phyloP scores from a whole-genome alignment of 371 early-diverging fungal species.

The Mucor piriformis region DNA sequence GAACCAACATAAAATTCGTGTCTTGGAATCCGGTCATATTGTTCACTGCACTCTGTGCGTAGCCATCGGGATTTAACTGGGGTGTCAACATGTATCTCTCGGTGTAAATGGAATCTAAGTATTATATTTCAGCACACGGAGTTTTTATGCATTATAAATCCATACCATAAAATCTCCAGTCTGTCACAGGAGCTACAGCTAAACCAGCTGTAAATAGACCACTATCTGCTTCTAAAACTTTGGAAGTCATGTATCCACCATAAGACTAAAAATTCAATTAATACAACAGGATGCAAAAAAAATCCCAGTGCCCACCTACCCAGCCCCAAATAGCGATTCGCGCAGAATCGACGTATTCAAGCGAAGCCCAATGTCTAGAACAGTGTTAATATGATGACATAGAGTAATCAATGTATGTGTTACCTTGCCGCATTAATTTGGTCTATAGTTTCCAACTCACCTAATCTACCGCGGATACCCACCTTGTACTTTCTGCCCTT shows the following conservation, averaged over 20 bases:
- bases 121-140: not conserved
- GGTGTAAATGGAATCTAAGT: slow-evolving; percentile 85
- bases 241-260: slow-evolving; percentile 89
- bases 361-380: slow-evolving; percentile 54
- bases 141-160: not conserved
- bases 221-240: slow-evolving; percentile 81
- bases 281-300: no score
- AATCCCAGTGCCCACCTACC: no score
- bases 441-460: slow-evolving; percentile 82
- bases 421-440: slow-evolving; percentile 81
- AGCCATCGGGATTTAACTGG: slow-evolving; percentile 73
- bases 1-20: slow-evolving; percentile 77
- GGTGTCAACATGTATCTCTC: slow-evolving; percentile 95
- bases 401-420: not conserved
- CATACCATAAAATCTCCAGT: slow-evolving; percentile 79
- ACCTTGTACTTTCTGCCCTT: slow-evolving; percentile 82
- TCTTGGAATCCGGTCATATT: slow-evolving; percentile 81
- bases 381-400: not conserved
- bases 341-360: slow-evolving; percentile 76
- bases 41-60: slow-evolving; percentile 71
- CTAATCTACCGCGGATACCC: slow-evolving; percentile 75
- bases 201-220: slow-evolving; percentile 82
- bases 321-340: slow-evolving; percentile 97
- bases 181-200: slow-evolving; percentile 95
- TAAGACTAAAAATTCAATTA: slow-evolving; percentile 65